Percentiles rank a stretch among this genome's conserved stretches.
phyloP scores from a whole-genome alignment of 306 rosid genomes.

The Echinosophora koreensis region DNA sequence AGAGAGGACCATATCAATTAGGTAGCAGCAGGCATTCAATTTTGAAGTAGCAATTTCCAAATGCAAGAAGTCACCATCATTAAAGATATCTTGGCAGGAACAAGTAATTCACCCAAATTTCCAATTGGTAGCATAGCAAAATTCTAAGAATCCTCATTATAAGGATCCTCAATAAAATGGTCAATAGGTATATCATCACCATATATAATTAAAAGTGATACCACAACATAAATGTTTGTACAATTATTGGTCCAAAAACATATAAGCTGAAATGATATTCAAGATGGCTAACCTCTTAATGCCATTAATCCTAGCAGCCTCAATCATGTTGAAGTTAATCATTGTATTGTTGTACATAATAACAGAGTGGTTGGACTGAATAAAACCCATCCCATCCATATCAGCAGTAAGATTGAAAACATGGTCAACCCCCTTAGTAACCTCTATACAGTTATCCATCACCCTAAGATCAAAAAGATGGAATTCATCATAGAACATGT shows the following conservation, averaged over 20 bases:
- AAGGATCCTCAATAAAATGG: no score
- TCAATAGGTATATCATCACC: constrained; percentile 16
- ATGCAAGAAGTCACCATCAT: no score
- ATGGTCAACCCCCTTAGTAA: constrained; percentile 84
- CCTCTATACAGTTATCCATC: constrained; percentile 95
- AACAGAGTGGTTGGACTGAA: constrained; percentile 96
- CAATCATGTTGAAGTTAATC: constrained; percentile 98
- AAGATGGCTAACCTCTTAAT: constrained; percentile 78
- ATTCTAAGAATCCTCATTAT: no score
- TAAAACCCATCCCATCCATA: constrained; percentile 99
- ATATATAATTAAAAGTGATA: constrained; percentile 26
- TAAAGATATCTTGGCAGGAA: no score
- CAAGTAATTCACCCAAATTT: no score
- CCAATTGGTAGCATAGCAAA: no score
- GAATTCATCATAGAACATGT: constrained; percentile 96
- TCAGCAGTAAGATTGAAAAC: constrained; percentile 98
- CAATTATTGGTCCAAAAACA: constrained; percentile 18
- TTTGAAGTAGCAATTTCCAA: no score
- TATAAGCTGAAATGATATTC: neutral
- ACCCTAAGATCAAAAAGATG: constrained; percentile 96
- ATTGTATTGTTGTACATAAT: constrained; percentile 96
- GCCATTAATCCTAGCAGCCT: constrained; percentile 87
- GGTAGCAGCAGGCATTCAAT: no score
- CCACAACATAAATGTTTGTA: neutral
- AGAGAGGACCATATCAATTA: no score